These are phyloP conservation scores for Osmanthus fragrans DNA, from an alignment of 257 asterid genomes.

Conservation along the genomic window DNA sequence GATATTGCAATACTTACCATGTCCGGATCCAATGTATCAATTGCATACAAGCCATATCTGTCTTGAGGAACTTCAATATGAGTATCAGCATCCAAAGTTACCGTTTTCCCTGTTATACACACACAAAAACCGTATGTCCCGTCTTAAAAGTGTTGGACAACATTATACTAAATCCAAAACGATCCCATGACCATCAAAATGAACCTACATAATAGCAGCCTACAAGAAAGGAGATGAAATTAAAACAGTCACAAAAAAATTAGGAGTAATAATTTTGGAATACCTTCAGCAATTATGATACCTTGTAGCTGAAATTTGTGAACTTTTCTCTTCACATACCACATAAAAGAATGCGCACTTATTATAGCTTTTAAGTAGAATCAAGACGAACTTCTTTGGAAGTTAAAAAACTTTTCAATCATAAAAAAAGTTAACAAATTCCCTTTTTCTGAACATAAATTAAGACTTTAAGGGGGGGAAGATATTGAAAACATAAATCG, in stretches of 20 bases:
- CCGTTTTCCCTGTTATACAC: constrained; percentile 61
- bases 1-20: constrained; percentile 42
- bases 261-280: not conserved
- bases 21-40: constrained; percentile 90
- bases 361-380: not conserved
- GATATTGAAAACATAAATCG: not conserved
- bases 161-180: not conserved
- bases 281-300: not conserved
- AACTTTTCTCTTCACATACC: not conserved
- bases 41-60: constrained; percentile 77
- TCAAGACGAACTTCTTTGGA: not conserved
- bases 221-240: not conserved
- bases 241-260: not conserved
- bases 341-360: not conserved
- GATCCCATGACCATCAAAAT: not conserved
- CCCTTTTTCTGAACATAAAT: not conserved
- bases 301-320: not conserved
- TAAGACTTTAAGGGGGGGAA: not conserved
- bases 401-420: not conserved
- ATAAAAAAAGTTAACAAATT: not conserved
- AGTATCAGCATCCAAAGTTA: constrained; percentile 49
- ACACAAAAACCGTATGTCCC: not conserved
- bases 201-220: not conserved
- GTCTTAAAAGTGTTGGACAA: not conserved
- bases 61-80: constrained; percentile 80